Evolutionary conservation across 148 eudicot species (phyloP).

Genomic region (Chenopodium quinoa): DNA sequence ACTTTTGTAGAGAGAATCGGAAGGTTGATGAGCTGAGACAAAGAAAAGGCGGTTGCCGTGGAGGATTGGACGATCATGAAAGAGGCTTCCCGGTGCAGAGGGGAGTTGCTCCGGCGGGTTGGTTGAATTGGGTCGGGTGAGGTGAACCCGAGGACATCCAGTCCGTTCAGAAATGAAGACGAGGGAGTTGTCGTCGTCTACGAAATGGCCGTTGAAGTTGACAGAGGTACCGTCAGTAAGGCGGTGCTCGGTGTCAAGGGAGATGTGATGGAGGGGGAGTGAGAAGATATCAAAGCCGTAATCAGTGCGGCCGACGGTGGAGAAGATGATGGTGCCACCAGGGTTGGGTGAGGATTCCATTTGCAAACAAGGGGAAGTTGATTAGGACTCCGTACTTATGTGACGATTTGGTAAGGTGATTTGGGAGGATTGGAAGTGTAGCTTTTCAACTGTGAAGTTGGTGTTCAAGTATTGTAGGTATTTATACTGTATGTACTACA

Average conservation of each 20-base stretch:
- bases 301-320: conserved; percentile 56
- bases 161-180: conserved; percentile 62
- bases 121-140: conserved; percentile 11
- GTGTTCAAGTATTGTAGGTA: no score
- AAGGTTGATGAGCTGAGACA: conserved; percentile 54
- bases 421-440: no score
- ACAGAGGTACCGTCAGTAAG: conserved; percentile 68
- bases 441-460: no score
- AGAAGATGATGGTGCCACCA: conserved; percentile 52
- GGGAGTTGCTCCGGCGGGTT: conserved; percentile 29
- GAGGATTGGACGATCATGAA: conserved; percentile 67
- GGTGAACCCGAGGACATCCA: conserved; percentile 45
- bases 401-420: no score
- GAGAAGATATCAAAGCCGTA: conserved; percentile 76
- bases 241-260: conserved; percentile 33
- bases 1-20: conserved; percentile 41
- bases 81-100: conserved; percentile 38
- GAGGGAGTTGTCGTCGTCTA: conserved; percentile 34
- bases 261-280: conserved; percentile 22
- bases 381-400: no score
- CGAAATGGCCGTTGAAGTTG: conserved; percentile 65
- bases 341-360: conserved; percentile 14
- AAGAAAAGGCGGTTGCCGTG: conserved; percentile 36
- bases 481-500: no score
- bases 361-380: no score